Evolutionary conservation across 768 basidiomycete species (phyloP).

Genomic region (Naematelia encephala): DNA sequence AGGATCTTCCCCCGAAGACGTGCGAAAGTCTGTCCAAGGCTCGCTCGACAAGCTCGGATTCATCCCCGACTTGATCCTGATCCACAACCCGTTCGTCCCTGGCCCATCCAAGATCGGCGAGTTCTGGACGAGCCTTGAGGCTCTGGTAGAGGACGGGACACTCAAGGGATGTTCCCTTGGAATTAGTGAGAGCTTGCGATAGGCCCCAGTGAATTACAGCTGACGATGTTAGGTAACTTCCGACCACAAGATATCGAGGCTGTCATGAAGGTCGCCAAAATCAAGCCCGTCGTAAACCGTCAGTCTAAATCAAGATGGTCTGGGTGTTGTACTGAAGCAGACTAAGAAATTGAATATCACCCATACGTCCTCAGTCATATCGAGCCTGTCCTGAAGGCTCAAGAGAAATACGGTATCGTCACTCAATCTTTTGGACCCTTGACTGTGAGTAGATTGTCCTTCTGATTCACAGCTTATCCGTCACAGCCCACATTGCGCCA

Average conservation of each 20-base stretch:
- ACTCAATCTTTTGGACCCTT: conserved; percentile 44
- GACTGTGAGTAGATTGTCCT: not conserved
- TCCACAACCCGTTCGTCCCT: conserved; percentile 46
- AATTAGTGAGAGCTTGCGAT: conserved; percentile 33
- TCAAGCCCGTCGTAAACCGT: conserved; percentile 50
- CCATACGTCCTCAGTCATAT: conserved; percentile 46
- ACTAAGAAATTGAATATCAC: conserved; percentile 44
- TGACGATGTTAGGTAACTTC: conserved; percentile 32
- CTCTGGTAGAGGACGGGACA: conserved; percentile 27
- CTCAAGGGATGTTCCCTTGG: conserved; percentile 26
- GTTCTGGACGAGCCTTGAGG: conserved; percentile 25
- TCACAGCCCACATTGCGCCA: conserved; percentile 34
- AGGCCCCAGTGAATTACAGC: too few species aligned
- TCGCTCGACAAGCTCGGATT: conserved; percentile 32
- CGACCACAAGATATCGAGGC: conserved; percentile 44
- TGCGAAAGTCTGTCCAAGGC: conserved; percentile 29
- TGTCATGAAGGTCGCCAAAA: conserved; percentile 36
- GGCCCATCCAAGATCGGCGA: conserved; percentile 40
- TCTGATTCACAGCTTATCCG: not conserved
- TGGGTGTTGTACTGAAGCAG: too few species aligned
- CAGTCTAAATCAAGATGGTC: not conserved
- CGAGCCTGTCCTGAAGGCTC: conserved; percentile 36
- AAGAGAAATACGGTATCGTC: conserved; percentile 43
- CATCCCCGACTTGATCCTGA: conserved; percentile 42
- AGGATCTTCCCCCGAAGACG: conserved; percentile 20